A percentile compares a stretch with the other conserved stretches of the same genome.
phyloP scores from a whole-genome alignment of 1,284 basidiomycete genomes.

The Marasmius sp. region DNA sequence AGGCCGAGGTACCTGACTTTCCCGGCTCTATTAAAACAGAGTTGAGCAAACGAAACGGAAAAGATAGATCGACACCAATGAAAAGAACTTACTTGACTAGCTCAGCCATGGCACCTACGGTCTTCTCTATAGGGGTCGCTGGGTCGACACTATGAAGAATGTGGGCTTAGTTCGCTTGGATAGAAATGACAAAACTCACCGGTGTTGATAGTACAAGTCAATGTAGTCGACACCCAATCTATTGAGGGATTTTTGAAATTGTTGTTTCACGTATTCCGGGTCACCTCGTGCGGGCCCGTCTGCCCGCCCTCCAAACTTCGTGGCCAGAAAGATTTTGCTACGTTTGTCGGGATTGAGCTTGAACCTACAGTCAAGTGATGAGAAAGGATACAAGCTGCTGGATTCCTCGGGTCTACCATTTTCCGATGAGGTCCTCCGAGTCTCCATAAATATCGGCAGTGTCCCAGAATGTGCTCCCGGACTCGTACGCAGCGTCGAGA shows the following conservation, averaged over 20 bases:
- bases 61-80: neutral
- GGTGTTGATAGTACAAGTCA: slow-evolving; percentile 14
- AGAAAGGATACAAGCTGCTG: too few relatives aligned
- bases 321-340: slow-evolving; percentile 45
- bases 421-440: slow-evolving; percentile 9
- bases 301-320: slow-evolving; percentile 46
- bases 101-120: slow-evolving; percentile 43
- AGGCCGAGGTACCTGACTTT: slow-evolving; percentile 53
- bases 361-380: slow-evolving; percentile 28
- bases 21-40: slow-evolving; percentile 33
- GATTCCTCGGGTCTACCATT: neutral
- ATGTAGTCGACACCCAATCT: slow-evolving; percentile 11
- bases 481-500: slow-evolving; percentile 14
- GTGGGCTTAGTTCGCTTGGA: neutral
- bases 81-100: slow-evolving; percentile 36
- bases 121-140: slow-evolving; percentile 12
- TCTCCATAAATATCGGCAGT: slow-evolving; percentile 13
- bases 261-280: slow-evolving; percentile 23
- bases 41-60: neutral
- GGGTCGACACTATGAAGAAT: slow-evolving; percentile 10
- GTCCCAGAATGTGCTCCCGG: slow-evolving; percentile 14
- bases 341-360: slow-evolving; percentile 40
- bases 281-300: slow-evolving; percentile 21
- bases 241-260: slow-evolving; percentile 11
- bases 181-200: neutral